Evolutionary conservation across 306 rosid genomes (phyloP), one percentile per base, ranked within the genome.

Genomic region (Mucuna pruriens): DNA sequence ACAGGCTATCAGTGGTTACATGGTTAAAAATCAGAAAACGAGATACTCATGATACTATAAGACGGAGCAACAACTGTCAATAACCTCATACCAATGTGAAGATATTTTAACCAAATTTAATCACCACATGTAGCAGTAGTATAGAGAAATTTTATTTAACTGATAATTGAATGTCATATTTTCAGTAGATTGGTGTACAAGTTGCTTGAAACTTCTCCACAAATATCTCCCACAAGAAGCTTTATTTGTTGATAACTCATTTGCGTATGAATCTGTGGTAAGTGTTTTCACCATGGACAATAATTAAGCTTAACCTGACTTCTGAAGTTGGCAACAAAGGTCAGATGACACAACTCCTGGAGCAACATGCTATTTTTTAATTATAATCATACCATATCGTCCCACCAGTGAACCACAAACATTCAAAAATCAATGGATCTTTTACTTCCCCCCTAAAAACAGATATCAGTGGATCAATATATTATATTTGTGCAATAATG

Each of bases 221-320:
- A 15, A 19, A 38, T 19, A 60, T 19, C 49, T 58, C 60, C 51
- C 66, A 69, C 31, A 10, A 25, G 23, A 46, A 76, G 70, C 44
- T 60, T 76, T 22, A 46, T 70, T 62, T 40, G 48, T 31, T 19
- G 44, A 77, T 7, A 62, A 71, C 71, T 71, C 46, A 71, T 10
- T 40, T 34, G 62, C 7, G 15, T 5, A 63, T 16, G 34, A 63
- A 52, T n/a, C 65, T 23, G 61, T 23, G 9, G 36, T 46, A 20
- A 52, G 10, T 39, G 9, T 38, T 66, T 9, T 10, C 39, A 70
- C 44, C 2, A 45, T 23, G 25, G 17, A 58, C 58, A 67, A 67
- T 22, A 69, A 44, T 15, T 52, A 55, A 29, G 58, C 58, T 34
- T 67, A 44, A 55, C 40, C 64, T 55, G 55, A 31, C 52, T 66